Conservation (phyloP, 352 stramenopile species). For the Globisporangium spiculum region DNA sequence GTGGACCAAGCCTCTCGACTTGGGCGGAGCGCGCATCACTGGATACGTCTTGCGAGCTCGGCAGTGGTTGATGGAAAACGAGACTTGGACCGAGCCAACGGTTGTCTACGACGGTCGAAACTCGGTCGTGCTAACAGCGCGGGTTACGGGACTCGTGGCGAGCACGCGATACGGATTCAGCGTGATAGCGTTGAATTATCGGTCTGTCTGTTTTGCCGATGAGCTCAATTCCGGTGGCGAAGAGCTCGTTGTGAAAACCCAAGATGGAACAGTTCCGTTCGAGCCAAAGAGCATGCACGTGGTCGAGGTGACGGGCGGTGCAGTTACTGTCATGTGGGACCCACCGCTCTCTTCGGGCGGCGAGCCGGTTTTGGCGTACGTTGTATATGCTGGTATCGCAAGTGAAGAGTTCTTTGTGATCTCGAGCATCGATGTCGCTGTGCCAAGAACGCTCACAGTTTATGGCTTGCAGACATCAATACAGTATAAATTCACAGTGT, state of each 20-base stretch:
- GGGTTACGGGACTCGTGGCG: conserved; percentile 29
- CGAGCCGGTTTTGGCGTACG: conserved; percentile 28
- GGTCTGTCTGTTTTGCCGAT: conserved; percentile 31
- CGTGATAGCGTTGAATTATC: conserved; percentile 43
- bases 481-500: conserved; percentile 35
- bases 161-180: conserved; percentile 52
- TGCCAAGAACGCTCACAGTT: conserved; percentile 17
- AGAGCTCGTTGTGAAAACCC: conserved; percentile 35
- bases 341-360: conserved; percentile 37
- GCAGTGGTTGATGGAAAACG: conserved; percentile 17
- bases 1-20: conserved; percentile 41
- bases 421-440: conserved; percentile 10
- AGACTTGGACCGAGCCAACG: conserved; percentile 27
- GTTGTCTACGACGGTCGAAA: conserved; percentile 40
- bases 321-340: conserved; percentile 45
- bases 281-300: conserved; percentile 36
- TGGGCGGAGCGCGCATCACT: conserved; percentile 37
- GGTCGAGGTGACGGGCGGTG: conserved; percentile 33
- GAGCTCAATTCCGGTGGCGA: conserved; percentile 27
- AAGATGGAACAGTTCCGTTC: conserved; percentile 33
- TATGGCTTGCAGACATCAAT: conserved; percentile 27
- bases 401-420: conserved; percentile 16
- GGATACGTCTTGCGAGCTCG: conserved; percentile 40
- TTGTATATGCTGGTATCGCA: conserved; percentile 22
- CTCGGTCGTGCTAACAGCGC: conserved; percentile 19